These are phyloP conservation scores for Cryptococcus neoformans DNA, from an alignment of 1,284 basidiomycete species.

Conservation along the genomic window DNA sequence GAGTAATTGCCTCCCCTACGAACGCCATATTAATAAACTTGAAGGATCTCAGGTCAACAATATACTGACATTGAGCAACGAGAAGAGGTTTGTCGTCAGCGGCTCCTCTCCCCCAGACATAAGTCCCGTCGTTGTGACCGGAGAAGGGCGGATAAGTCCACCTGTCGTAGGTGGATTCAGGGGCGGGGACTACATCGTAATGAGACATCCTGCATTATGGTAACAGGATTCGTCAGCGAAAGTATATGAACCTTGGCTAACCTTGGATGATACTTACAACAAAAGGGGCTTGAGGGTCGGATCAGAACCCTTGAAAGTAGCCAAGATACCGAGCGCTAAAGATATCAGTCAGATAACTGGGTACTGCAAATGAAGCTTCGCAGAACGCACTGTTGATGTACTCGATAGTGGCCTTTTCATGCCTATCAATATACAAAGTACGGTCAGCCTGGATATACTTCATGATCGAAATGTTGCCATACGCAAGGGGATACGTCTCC, in stretches of 20 bases:
- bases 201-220: conserved; percentile 37
- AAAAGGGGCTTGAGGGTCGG: conserved; percentile 51
- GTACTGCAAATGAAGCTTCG: neutral
- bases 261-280: conserved; percentile 18
- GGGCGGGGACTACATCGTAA: conserved; percentile 50
- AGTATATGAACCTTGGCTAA: neutral
- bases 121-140: conserved; percentile 43
- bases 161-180: conserved; percentile 36
- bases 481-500: conserved; percentile 37
- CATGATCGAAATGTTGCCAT: conserved; percentile 7
- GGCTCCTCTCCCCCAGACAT: conserved; percentile 48
- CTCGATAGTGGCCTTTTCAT: conserved; percentile 39
- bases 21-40: neutral
- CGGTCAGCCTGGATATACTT: neutral
- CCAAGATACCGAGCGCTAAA: conserved; percentile 50
- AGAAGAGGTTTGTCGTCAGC: conserved; percentile 46
- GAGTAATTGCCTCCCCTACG: conserved; percentile 44
- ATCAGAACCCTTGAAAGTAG: conserved; percentile 52
- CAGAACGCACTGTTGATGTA: conserved; percentile 47
- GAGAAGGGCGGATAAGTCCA: conserved; percentile 48
- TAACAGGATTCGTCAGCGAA: neutral
- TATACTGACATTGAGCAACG: conserved; percentile 48
- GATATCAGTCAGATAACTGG: neutral
- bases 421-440: conserved; percentile 8
- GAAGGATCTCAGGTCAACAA: neutral